A percentile compares a stretch with the other conserved stretches of the same genome.
These are phyloP conservation scores for Suillus weaverae DNA, from an alignment of 768 basidiomycete species.

Conservation along the genomic window DNA sequence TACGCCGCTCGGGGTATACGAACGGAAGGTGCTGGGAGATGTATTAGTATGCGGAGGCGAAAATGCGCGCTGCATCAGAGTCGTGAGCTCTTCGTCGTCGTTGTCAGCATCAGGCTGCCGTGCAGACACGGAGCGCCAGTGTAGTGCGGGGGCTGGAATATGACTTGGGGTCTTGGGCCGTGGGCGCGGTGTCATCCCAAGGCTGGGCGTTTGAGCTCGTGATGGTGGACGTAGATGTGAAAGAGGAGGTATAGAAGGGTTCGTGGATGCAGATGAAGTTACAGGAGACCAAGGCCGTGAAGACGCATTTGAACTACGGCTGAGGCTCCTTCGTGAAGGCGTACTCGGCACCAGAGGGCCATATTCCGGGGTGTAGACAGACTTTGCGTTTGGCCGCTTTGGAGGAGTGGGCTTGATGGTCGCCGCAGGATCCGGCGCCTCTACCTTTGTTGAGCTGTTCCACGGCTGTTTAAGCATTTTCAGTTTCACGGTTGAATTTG, in stretches of 20 bases:
- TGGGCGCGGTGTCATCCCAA: slow-evolving; percentile 55
- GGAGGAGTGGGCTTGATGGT: slow-evolving; percentile 50
- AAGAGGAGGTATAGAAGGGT: slow-evolving; percentile 38
- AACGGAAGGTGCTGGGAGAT: slow-evolving; percentile 36
- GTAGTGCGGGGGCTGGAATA: slow-evolving; percentile 65
- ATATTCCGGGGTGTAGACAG: slow-evolving; percentile 42
- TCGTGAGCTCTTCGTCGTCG: slow-evolving; percentile 42
- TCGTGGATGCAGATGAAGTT: slow-evolving; percentile 67
- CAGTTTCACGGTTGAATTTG: slow-evolving; percentile 42
- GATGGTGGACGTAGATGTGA: slow-evolving; percentile 44
- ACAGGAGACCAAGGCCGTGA: slow-evolving; percentile 81
- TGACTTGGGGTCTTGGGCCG: slow-evolving; percentile 79
- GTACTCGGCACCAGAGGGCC: slow-evolving; percentile 50
- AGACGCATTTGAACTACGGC: slow-evolving; percentile 73
- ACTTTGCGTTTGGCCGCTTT: slow-evolving; percentile 49
- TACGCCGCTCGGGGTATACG: slow-evolving; percentile 42
- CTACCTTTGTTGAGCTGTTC: slow-evolving; percentile 83
- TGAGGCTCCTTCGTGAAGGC: slow-evolving; percentile 62
- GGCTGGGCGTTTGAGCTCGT: slow-evolving; percentile 57
- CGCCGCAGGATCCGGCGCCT: slow-evolving; percentile 45
- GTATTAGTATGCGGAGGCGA: slow-evolving; percentile 57
- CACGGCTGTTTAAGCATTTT: slow-evolving; percentile 53
- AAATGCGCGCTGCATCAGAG: slow-evolving; percentile 58
- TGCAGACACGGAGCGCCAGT: slow-evolving; percentile 49
- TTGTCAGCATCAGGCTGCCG: slow-evolving; percentile 45